These are phyloP conservation scores for Biscogniauxia marginata DNA, from an alignment of 2,329 filamentous ascomycete genomes.

Conservation along the genomic window DNA sequence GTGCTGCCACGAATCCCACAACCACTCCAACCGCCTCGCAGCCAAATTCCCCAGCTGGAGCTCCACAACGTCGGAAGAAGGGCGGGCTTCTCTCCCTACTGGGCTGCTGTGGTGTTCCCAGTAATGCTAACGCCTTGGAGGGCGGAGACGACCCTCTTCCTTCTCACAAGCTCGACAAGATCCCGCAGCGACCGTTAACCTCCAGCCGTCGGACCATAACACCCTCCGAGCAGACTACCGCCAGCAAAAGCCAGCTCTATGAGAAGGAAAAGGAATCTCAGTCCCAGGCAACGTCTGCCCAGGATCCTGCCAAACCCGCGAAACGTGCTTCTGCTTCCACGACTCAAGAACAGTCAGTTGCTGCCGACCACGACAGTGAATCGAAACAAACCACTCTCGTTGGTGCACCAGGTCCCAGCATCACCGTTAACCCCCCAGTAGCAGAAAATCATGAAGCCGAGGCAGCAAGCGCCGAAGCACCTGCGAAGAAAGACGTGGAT, in stretches of 20 bases:
- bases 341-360: conserved; percentile 46
- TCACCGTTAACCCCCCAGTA: conserved; percentile 42
- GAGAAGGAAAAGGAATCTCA: conserved; percentile 48
- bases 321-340: conserved; percentile 47
- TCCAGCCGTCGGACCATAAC: conserved; percentile 54
- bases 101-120: conserved; percentile 65
- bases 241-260: conserved; percentile 41
- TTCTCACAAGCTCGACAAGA: conserved; percentile 55
- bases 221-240: conserved; percentile 48
- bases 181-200: conserved; percentile 54
- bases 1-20: conserved; percentile 51
- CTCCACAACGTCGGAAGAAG: conserved; percentile 51
- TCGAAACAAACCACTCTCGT: conserved; percentile 45
- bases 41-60: conserved; percentile 49
- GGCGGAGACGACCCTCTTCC: conserved; percentile 53
- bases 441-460: conserved; percentile 36
- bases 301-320: conserved; percentile 38
- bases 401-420: conserved; percentile 36
- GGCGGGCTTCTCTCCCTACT: conserved; percentile 60
- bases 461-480: conserved; percentile 30
- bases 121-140: conserved; percentile 54
- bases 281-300: conserved; percentile 31
- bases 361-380: conserved; percentile 43
- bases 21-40: conserved; percentile 50
- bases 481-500: conserved; percentile 47